Base-by-base conservation (phyloP, 2,329 filamentous ascomycete genomes). In the Claviceps digitariae region DNA sequence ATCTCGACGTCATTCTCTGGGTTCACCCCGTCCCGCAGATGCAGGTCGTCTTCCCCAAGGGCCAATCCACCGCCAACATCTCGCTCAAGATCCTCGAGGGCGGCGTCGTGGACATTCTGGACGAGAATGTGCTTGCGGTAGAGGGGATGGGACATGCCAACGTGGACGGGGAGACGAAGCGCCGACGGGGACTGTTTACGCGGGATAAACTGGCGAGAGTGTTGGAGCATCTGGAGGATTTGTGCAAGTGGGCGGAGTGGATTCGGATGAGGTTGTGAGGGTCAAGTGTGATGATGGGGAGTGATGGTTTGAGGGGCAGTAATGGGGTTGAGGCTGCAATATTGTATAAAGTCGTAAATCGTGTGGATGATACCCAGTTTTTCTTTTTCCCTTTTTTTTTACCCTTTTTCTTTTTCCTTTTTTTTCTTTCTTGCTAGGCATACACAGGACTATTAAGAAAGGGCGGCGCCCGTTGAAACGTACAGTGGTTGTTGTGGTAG, bases 11-110 rank as follows among this genome's bases (percentile, higher is more conserved):
- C 27, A 77, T 74, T 3, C 64, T 82, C 27, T 76, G 72, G 54
- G 72, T 75, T 20, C 69, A 77, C 54, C 72, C 74, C 0, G 64
- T 72, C 8, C 73, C 75, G 5, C 71, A 72, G 29, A 64, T 82
- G 17, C 71, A 76, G 52, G 67, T 81, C 7, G 71, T 75, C 9
- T 82, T 82, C 57, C 77, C 78, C 1, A 76, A 80, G 59, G 66
- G 65, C 38, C 57, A 66, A 17, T 66, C 63, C 36, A 77, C 74
- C 2, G 76, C 75, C 5, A 75, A 76, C 55, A 67, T 86, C 25
- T 74, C 73, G 27, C 60, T 86, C 13, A 78, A 81, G 59, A 75
- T 87, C 20, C 71, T 77, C 21, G 70, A 76, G 38, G 81, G 83
- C 53, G 83, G 77, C 4, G 70, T 76, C 15, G 72, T 86, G 4